Evolutionary conservation across 2,329 filamentous ascomycete species (phyloP).

Genomic region (Phaeosphaeriaceae sp.): DNA sequence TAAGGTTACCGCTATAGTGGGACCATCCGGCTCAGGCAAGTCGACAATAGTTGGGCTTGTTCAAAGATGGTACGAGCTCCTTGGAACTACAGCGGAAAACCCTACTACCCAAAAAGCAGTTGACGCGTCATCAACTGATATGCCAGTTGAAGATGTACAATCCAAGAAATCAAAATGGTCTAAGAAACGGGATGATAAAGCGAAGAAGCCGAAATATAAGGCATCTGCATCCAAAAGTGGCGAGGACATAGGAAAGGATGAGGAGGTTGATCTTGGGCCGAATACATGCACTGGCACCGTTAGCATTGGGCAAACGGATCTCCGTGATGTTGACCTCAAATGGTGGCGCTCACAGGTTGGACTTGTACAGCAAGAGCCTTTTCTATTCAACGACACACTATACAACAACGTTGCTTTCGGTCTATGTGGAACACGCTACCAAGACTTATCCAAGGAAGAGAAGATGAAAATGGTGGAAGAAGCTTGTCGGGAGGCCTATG

Average conservation of each 20-base stretch:
- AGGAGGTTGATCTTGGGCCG: constrained; percentile 27
- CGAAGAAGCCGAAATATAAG: constrained; percentile 4
- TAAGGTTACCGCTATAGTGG: constrained; percentile 76
- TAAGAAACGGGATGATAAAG: constrained; percentile 1
- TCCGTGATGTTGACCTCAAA: constrained; percentile 44
- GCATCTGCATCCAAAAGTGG: background rate
- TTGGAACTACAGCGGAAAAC: constrained; percentile 28
- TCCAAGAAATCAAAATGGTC: constrained; percentile 19
- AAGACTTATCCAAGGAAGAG: constrained; percentile 60
- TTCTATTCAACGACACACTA: constrained; percentile 50
- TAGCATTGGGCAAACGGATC: constrained; percentile 33
- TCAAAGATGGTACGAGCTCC: constrained; percentile 73
- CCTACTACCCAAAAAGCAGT: constrained; percentile 9
- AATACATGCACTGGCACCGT: constrained; percentile 44
- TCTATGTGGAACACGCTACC: constrained; percentile 52
- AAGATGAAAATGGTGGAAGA: constrained; percentile 62
- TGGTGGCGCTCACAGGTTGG: constrained; percentile 57
- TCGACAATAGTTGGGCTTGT: constrained; percentile 75
- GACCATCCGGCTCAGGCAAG: constrained; percentile 75
- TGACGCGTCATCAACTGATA: constrained; percentile 1
- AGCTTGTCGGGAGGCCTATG: constrained; percentile 48
- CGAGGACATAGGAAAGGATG: constrained; percentile 17
- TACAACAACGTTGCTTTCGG: constrained; percentile 50
- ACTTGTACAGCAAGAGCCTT: constrained; percentile 50
- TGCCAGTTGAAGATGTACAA: constrained; percentile 13